Percentiles rank a stretch among this genome's conserved stretches.
Evolutionary conservation across 208 protist species (phyloP).

Genomic region (Novymonas esmeraldas): DNA sequence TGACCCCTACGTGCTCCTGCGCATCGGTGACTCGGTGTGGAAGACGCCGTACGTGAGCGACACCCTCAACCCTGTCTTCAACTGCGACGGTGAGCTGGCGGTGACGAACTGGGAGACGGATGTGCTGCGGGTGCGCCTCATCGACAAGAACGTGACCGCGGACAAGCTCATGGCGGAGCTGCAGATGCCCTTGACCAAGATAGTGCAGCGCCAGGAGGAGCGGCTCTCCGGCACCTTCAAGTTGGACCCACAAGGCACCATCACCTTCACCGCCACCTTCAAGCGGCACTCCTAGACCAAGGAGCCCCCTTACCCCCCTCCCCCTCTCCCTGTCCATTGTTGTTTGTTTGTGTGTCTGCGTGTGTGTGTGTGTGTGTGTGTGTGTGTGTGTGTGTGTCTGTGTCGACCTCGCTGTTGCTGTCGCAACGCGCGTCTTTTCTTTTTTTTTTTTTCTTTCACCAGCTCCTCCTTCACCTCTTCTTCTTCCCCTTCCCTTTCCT

Average conservation of each 20-base stretch:
- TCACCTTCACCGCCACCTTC: slow-evolving; percentile 44
- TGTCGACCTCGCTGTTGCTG: background rate
- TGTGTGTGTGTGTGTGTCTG: background rate
- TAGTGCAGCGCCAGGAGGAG: slow-evolving; percentile 27
- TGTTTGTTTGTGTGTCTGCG: background rate
- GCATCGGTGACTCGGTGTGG: slow-evolving; percentile 38
- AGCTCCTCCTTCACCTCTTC: background rate
- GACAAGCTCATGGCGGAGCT: slow-evolving; percentile 70
- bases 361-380: background rate
- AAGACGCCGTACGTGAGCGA: slow-evolving; percentile 48
- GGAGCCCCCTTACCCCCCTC: background rate
- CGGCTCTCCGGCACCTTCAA: slow-evolving; percentile 43
- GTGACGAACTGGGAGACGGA: slow-evolving; percentile 47
- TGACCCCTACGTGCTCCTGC: slow-evolving; percentile 75
- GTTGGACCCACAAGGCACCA: slow-evolving; percentile 57
- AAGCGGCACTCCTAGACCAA: slow-evolving; percentile 33
- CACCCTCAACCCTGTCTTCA: slow-evolving; percentile 67
- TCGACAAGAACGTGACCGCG: slow-evolving; percentile 69
- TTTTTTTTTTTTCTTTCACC: slow-evolving; percentile 15
- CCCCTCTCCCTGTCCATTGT: background rate
- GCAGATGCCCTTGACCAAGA: slow-evolving; percentile 36
- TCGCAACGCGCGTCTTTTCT: no score
- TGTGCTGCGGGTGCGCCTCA: slow-evolving; percentile 46
- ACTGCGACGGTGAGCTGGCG: slow-evolving; percentile 62
- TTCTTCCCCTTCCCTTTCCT: background rate